A percentile compares a stretch with the other conserved stretches of the same genome.
phyloP scores from a whole-genome alignment of 75 land plant genomes.

The Pinus albicaulis region DNA sequence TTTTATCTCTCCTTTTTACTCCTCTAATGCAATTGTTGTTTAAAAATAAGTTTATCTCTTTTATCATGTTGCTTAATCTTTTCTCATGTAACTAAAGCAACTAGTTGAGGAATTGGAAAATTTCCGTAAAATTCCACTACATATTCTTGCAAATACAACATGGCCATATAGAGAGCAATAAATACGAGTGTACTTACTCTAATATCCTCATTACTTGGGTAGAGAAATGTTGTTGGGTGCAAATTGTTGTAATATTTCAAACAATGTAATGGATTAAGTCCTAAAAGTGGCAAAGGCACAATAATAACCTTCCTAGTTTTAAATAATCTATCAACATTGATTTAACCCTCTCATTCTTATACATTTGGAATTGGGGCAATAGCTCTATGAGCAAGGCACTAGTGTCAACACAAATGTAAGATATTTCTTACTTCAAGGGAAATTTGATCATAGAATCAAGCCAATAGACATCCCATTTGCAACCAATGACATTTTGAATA shows the following conservation, averaged over 20 bases:
- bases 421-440: constrained; percentile 85
- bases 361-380: constrained; percentile 50
- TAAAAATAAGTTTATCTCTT: constrained; percentile 67
- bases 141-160: constrained; percentile 65
- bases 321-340: background rate
- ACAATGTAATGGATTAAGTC: constrained; percentile 86
- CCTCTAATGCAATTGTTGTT: constrained; percentile 50
- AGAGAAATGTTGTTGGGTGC: constrained; percentile 1
- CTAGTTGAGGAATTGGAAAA: constrained; percentile 62
- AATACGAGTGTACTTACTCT: constrained; percentile 73
- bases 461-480: constrained; percentile 67
- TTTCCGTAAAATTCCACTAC: constrained; percentile 84
- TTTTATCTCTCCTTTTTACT: constrained; percentile 60
- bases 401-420: constrained; percentile 82
- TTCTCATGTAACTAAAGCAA: constrained; percentile 71
- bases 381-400: constrained; percentile 75
- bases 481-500: constrained; percentile 57
- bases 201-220: no score
- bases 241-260: constrained; percentile 91
- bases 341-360: constrained; percentile 27
- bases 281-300: constrained; percentile 10
- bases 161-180: constrained; percentile 79
- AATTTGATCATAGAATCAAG: constrained; percentile 75
- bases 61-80: constrained; percentile 62
- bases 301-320: constrained; percentile 33